Conservation (phyloP, 345 rosid species). For the Turnera subulata region DNA sequence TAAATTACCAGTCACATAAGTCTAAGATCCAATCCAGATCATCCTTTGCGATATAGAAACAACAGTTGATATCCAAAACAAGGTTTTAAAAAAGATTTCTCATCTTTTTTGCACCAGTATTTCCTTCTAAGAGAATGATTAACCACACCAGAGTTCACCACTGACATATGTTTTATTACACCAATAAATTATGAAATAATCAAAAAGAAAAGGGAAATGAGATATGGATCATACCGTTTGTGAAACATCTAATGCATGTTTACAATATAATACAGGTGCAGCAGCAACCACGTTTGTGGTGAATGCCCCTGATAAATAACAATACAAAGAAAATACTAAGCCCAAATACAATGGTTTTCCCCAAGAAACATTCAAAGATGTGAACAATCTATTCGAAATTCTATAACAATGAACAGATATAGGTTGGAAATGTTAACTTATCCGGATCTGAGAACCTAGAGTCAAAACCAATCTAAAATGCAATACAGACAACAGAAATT, state of each 20-base stretch:
- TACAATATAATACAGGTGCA: constrained; percentile 87
- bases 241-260: constrained; percentile 44
- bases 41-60: too few species aligned
- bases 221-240: constrained; percentile 39
- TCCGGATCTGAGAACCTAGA: not conserved
- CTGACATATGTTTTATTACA: too few species aligned
- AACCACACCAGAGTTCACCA: too few species aligned
- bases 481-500: not conserved
- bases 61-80: not conserved
- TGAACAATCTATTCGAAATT: not conserved
- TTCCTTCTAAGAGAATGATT: too few species aligned
- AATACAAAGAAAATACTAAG: too few species aligned
- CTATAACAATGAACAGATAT: not conserved
- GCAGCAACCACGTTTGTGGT: constrained; percentile 88
- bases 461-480: not conserved
- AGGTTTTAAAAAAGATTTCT: not conserved
- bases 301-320: constrained; percentile 57
- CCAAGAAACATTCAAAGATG: not conserved
- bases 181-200: too few species aligned
- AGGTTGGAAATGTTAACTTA: not conserved
- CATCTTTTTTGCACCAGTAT: too few species aligned
- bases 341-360: constrained; percentile 1
- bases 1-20: too few species aligned
- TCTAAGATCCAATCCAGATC: too few species aligned
- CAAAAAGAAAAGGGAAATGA: not conserved